A percentile compares a stretch with the other conserved stretches of the same genome.
These are phyloP conservation scores for Abelmoschus esculentus DNA, from an alignment of 345 rosid genomes.

Conservation along the genomic window DNA sequence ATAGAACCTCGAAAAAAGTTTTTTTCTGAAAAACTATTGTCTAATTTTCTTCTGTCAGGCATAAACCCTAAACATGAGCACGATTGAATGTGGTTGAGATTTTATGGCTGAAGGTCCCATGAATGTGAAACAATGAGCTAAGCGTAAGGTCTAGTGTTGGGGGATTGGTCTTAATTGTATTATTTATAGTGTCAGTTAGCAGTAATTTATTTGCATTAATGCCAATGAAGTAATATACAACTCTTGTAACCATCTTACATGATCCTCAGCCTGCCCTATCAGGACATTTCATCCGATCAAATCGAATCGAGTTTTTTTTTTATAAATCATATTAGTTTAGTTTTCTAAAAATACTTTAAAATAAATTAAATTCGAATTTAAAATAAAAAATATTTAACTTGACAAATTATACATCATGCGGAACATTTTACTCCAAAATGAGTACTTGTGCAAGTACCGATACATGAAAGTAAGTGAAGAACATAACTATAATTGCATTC, in stretches of 20 bases:
- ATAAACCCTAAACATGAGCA: background rate
- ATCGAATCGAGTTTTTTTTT: too few species aligned
- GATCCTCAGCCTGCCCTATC: background rate
- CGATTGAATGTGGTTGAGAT: background rate
- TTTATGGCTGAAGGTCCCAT: slow-evolving; percentile 2
- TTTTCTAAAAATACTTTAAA: too few species aligned
- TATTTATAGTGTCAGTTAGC: slow-evolving; percentile 17
- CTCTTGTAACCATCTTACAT: slow-evolving; percentile 3
- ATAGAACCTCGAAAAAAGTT: too few species aligned
- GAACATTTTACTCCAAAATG: background rate
- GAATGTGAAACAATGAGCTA: background rate
- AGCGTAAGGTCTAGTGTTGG: background rate
- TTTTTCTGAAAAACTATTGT: too few species aligned
- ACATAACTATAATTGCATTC: background rate
- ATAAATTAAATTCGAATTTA: too few species aligned
- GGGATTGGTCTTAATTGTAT: slow-evolving; percentile 8
- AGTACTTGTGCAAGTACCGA: background rate
- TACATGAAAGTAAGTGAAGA: background rate
- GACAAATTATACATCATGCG: background rate
- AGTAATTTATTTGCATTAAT: background rate
- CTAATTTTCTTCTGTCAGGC: background rate
- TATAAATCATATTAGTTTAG: too few species aligned
- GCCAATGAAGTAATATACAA: slow-evolving; percentile 2
- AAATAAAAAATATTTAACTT: too few species aligned
- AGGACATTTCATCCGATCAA: too few species aligned